These are phyloP conservation scores for Sherardia arvensis DNA, from an alignment of 257 asterid species.

Conservation along the genomic window DNA sequence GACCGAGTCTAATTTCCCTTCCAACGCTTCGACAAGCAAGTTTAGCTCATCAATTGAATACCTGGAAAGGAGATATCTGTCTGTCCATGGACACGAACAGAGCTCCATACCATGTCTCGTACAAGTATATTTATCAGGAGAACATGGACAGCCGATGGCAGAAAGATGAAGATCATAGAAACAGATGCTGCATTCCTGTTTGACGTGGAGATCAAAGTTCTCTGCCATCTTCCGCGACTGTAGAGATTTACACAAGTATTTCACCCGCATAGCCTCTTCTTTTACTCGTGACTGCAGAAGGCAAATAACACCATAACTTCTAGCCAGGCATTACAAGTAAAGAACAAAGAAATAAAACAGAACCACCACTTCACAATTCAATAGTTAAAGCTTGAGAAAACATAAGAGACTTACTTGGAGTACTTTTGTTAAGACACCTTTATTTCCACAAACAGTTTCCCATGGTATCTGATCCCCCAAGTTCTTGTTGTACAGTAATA, in stretches of 20 bases:
- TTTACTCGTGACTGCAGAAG: constrained; percentile 42
- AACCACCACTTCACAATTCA: background rate
- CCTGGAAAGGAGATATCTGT: constrained; percentile 36
- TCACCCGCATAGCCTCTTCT: constrained; percentile 40
- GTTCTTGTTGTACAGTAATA: constrained; percentile 10
- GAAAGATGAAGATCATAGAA: constrained; percentile 61
- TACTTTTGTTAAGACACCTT: constrained; percentile 48
- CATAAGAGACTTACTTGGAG: constrained; percentile 47
- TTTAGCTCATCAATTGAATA: constrained; percentile 34
- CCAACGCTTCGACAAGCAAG: constrained; percentile 57
- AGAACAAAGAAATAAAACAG: background rate
- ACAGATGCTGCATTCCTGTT: constrained; percentile 61
- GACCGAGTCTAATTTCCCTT: constrained; percentile 41
- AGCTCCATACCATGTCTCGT: constrained; percentile 48
- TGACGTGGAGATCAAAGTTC: constrained; percentile 19
- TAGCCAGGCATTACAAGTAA: background rate
- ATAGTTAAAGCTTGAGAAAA: background rate
- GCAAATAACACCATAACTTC: background rate
- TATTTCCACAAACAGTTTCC: constrained; percentile 35
- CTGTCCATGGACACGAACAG: constrained; percentile 52
- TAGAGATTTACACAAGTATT: constrained; percentile 34
- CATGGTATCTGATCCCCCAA: constrained; percentile 25
- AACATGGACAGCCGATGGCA: constrained; percentile 53
- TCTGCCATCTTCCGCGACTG: constrained; percentile 29
- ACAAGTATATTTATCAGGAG: constrained; percentile 52